A percentile compares a stretch with the other conserved stretches of the same genome.
These are phyloP conservation scores for Skeletonema tropicum DNA, from an alignment of 108 stramenopile species.

Conservation along the genomic window DNA sequence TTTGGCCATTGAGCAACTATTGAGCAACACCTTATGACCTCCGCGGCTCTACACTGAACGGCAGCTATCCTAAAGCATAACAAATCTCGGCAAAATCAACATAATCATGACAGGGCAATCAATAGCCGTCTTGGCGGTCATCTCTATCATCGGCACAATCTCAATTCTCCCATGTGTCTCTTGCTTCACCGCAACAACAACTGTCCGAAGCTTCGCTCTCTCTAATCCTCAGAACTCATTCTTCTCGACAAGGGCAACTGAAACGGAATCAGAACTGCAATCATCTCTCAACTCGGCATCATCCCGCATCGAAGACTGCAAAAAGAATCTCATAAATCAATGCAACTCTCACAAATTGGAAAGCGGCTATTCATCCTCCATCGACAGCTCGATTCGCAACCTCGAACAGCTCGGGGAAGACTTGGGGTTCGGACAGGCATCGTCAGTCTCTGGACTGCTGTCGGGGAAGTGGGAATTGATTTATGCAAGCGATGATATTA, in stretches of 20 bases:
- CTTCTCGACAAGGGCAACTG: neutral
- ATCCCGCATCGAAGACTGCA: conserved; percentile 37
- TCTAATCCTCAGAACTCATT: neutral
- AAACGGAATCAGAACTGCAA: neutral
- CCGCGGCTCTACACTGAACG: too few relatives aligned
- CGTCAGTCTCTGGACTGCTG: conserved; percentile 63
- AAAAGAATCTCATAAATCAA: conserved; percentile 23
- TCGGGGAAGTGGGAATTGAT: conserved; percentile 80
- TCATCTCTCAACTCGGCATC: conserved; percentile 14
- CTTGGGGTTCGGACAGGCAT: conserved; percentile 64
- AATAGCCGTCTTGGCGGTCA: neutral
- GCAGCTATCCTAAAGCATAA: too few relatives aligned
- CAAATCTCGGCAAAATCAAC: too few relatives aligned
- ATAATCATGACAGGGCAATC: neutral
- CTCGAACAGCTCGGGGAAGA: conserved; percentile 42
- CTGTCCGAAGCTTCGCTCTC: neutral
- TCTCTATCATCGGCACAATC: too few relatives aligned
- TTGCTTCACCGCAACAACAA: neutral
- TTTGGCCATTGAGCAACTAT: too few relatives aligned
- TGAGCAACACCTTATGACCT: too few relatives aligned
- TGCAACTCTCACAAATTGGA: conserved; percentile 31
- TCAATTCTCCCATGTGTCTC: neutral
- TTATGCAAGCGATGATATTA: conserved; percentile 80
- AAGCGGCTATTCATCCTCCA: conserved; percentile 8
- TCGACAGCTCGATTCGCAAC: conserved; percentile 29